Conservation (phyloP, 1,284 basidiomycete species). For the Trichosporon faecale region DNA sequence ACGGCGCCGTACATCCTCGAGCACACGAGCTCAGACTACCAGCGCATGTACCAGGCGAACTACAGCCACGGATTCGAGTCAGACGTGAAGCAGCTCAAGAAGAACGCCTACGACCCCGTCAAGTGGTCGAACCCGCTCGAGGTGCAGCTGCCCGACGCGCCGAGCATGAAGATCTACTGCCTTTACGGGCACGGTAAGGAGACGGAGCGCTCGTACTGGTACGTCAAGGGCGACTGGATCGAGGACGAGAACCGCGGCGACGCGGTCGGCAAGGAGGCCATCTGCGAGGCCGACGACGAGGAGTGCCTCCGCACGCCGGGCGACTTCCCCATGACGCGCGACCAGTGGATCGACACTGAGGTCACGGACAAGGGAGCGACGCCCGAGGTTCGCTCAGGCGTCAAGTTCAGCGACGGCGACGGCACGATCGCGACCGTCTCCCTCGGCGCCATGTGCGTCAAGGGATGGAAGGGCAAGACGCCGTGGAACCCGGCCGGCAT, state of each 20-base stretch:
- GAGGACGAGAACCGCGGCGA: constrained; percentile 63
- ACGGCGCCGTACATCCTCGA: constrained; percentile 77
- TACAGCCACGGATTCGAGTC: constrained; percentile 92
- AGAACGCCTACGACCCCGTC: constrained; percentile 65
- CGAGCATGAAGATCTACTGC: constrained; percentile 89
- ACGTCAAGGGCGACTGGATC: constrained; percentile 67
- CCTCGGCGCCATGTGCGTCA: constrained; percentile 90
- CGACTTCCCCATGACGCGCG: constrained; percentile 61
- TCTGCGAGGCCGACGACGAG: constrained; percentile 52
- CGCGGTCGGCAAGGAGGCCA: constrained; percentile 44
- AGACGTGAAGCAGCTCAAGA: constrained; percentile 62
- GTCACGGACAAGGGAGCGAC: constrained; percentile 64
- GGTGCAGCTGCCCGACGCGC: constrained; percentile 70
- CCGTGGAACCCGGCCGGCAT: constrained; percentile 94
- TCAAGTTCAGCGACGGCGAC: constrained; percentile 89
- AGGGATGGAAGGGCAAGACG: constrained; percentile 80
- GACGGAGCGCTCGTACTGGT: constrained; percentile 70
- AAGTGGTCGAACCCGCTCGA: constrained; percentile 36
- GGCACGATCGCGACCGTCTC: constrained; percentile 89
- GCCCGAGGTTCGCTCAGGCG: constrained; percentile 74
- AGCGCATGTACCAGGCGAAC: constrained; percentile 86
- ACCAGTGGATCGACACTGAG: constrained; percentile 78
- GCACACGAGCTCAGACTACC: constrained; percentile 76
- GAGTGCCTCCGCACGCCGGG: constrained; percentile 57
- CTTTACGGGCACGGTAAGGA: constrained; percentile 95